Evolutionary conservation across 495 filamentous ascomycete genomes (phyloP), one percentile per base, ranked within the genome.

Genomic region (Lophiostoma macrostomum): DNA sequence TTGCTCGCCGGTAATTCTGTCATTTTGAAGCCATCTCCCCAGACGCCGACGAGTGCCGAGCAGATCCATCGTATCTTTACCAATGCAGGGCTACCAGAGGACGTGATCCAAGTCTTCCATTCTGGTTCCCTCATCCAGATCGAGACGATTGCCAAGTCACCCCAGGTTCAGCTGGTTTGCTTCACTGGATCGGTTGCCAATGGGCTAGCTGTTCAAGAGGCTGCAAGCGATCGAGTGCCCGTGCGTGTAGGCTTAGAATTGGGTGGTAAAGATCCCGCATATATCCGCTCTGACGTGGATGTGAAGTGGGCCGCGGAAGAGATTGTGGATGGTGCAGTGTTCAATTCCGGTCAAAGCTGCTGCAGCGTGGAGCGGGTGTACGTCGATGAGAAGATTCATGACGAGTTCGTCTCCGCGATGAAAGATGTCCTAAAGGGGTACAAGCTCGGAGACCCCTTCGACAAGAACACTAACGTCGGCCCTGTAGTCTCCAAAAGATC

Each of bases 321-420:
- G 69, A 88, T 96, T 52, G 87, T 95, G 24, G 91, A 96, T 62
- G 90, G 91, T 3, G 89, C 91, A 3, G 74, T 98, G 31, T 98
- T 96, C 76, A 98, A 96, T 71, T 94, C 88, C 25, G 93, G 93
- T 18, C 93, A 98, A 69, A 95, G 90, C 62, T 98, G 93, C 74
- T 97, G 93, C 70, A 83, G 86, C 5, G 78, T 97, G 41, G 93
- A 96, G 73, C 78, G 93, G 22, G 82, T 98, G 5, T 97, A 97
- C 58, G 93, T 96, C 1, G 84, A 91, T 56, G 87, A 87, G 45
- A 82, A 77, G 46, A 79, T 97, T 49, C 82, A 95, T 64, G 87
- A 91, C 47, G 62, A 78, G 10, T 94, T 96, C 59, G 72, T 95
- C n/a, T 71, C 77, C 29, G 85, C 86, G 16, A 73, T 86, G 6